Percentiles rank a stretch among this genome's conserved stretches.
phyloP scores from a whole-genome alignment of 371 early-diverging fungal genomes.

The Conidiobolus incongruus region DNA sequence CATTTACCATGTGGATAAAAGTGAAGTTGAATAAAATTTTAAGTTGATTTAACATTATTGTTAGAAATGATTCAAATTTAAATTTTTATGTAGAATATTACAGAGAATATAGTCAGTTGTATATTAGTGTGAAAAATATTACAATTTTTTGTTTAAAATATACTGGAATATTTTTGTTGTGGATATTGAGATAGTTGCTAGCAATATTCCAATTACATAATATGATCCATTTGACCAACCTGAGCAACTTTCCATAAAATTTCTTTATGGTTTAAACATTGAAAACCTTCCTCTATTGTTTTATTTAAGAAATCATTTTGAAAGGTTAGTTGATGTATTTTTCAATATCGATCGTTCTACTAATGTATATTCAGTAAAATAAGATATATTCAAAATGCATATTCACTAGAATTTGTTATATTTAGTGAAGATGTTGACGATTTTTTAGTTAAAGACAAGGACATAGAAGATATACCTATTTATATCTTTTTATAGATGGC shows the following conservation, averaged over 20 bases:
- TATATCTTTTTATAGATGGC: constrained; percentile 68
- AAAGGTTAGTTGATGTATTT: constrained; percentile 18
- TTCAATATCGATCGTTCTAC: background rate
- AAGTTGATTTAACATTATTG: constrained; percentile 11
- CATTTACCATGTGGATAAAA: constrained; percentile 24
- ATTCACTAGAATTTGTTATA: constrained; percentile 43
- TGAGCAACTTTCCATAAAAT: constrained; percentile 31
- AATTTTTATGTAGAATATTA: constrained; percentile 35
- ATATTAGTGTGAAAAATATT: constrained; percentile 30
- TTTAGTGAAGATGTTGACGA: constrained; percentile 33
- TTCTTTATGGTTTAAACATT: constrained; percentile 29
- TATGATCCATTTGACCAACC: constrained; percentile 35
- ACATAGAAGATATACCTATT: constrained; percentile 26
- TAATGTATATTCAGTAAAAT: constrained; percentile 15
- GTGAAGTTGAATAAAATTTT: constrained; percentile 16
- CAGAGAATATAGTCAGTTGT: constrained; percentile 33
- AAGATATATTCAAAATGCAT: constrained; percentile 39
- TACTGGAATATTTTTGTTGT: background rate
- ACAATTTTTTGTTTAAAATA: constrained; percentile 9
- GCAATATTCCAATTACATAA: constrained; percentile 15
- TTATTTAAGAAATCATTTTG: constrained; percentile 63
- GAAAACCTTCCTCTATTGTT: constrained; percentile 18
- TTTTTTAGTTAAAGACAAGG: constrained; percentile 18
- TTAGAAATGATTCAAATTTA: constrained; percentile 15
- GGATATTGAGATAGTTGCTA: constrained; percentile 19